Conservation (phyloP, 495 filamentous ascomycete species). For the Neurospora sp. region DNA sequence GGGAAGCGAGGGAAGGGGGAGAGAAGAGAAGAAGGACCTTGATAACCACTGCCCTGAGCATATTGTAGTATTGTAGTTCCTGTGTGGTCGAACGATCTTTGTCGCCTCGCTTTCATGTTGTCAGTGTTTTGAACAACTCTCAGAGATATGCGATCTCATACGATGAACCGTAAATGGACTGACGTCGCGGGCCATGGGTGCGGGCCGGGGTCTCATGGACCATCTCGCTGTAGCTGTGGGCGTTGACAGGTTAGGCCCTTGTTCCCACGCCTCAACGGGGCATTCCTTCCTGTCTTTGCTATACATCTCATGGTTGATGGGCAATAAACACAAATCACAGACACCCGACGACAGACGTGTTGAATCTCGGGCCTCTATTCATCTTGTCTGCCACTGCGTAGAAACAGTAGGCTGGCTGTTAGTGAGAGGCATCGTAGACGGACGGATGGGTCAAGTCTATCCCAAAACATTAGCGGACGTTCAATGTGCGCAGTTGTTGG, state of each 20-base stretch:
- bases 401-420: neutral
- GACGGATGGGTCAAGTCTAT: slow-evolving; percentile 68
- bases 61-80: neutral
- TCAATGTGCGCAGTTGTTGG: neutral
- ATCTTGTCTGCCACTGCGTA: neutral
- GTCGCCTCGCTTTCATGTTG: neutral
- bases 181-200: slow-evolving; percentile 12
- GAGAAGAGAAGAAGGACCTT: neutral
- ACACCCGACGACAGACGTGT: neutral
- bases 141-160: neutral
- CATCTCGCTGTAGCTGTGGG: neutral
- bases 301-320: neutral
- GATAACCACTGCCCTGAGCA: neutral
- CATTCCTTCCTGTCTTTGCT: neutral
- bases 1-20: neutral
- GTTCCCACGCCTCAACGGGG: slow-evolving; percentile 2
- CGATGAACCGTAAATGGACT: neutral
- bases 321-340: neutral
- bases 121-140: neutral
- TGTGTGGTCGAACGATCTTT: neutral
- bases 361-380: neutral
- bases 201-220: neutral
- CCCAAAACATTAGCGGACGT: slow-evolving; percentile 15
- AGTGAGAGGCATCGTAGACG: slow-evolving; percentile 26
- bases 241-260: neutral